Evolutionary conservation across 1,284 basidiomycete genomes (phyloP), one percentile per base, ranked within the genome.

Genomic region (Puccinia coronata): DNA sequence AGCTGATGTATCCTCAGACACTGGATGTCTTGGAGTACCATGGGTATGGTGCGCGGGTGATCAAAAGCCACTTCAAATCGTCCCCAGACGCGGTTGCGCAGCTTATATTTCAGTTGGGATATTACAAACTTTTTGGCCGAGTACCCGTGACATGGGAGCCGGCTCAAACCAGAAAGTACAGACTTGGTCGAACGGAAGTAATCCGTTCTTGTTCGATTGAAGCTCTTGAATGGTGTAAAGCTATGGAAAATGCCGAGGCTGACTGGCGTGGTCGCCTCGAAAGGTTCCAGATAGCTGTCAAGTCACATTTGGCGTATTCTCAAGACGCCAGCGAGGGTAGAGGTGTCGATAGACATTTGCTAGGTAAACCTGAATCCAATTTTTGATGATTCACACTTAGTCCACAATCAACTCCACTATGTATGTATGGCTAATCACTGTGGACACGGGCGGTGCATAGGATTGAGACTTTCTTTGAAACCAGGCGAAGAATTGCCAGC

Each of bases 321-420:
- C 89, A 89, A 5, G 95, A 94, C 91, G 95, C 96, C 0, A 93
- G 95, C 5, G 94, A 97, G 83, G 96, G 92, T 0, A 92, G 94
- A 86, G 97, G 96, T 74, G 95, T 99, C 36, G 97, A 99, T 87
- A 90, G 96, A 55, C 96, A 99, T 87, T 88, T 99, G 80, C 98
- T 96, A 86, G 97, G 86, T 82, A 23, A 71, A 43, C 41, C 31
- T n/a, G 20, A 71, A 16, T 53, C 31, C 8, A 34, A 53, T 0
- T 28, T 83, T 85, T 57, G 23, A 12, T 12, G 31, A 18, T 31
- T 11, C n/a, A 23, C 49, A 34, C 36, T n/a, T 1, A 25, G 0
- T 36, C 47, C 39, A 25, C 41, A 5, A 28, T 23, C 20, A 20
- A 43, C 23, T 25, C n/a, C 67, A 39, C 16, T 31, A 25, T n/a